Evolutionary conservation across 1,284 basidiomycete genomes (phyloP).

Genomic region (Cryptococcus floricola): DNA sequence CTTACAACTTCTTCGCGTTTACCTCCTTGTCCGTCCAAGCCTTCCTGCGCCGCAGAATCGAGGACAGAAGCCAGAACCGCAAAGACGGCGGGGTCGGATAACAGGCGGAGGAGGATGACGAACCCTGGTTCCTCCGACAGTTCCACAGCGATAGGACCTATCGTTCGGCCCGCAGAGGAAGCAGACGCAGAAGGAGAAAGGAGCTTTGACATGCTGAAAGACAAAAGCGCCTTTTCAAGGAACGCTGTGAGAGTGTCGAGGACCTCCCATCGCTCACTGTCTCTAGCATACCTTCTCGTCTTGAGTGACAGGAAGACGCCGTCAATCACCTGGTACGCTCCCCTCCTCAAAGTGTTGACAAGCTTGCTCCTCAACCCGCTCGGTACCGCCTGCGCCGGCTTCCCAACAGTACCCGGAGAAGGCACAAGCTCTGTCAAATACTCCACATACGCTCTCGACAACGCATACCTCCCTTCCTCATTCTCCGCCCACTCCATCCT

Average conservation of each 20-base stretch:
- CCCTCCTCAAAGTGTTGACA: conserved; percentile 56
- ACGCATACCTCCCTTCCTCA: conserved; percentile 70
- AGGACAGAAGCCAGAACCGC: conserved; percentile 56
- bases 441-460: conserved; percentile 80
- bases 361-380: conserved; percentile 9
- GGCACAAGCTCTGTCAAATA: conserved; percentile 73
- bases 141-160: conserved; percentile 28
- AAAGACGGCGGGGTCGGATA: conserved; percentile 59
- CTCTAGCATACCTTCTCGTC: conserved; percentile 65
- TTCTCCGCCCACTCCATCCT: conserved; percentile 73
- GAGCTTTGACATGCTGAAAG: conserved; percentile 66
- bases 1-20: conserved; percentile 53
- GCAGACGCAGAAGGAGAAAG: conserved; percentile 24
- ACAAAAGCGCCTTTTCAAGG: conserved; percentile 74
- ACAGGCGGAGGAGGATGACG: conserved; percentile 73
- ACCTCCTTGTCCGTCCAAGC: conserved; percentile 30
- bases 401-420: conserved; percentile 36
- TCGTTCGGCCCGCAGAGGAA: conserved; percentile 7
- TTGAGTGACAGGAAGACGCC: conserved; percentile 65
- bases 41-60: conserved; percentile 39
- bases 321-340: conserved; percentile 77
- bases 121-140: conserved; percentile 74
- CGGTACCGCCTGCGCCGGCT: too few relatives aligned
- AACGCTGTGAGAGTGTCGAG: conserved; percentile 81
- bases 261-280: conserved; percentile 79